These are phyloP conservation scores for Ceratocystis lukuohia DNA, from an alignment of 2,329 filamentous ascomycete species.

Conservation along the genomic window DNA sequence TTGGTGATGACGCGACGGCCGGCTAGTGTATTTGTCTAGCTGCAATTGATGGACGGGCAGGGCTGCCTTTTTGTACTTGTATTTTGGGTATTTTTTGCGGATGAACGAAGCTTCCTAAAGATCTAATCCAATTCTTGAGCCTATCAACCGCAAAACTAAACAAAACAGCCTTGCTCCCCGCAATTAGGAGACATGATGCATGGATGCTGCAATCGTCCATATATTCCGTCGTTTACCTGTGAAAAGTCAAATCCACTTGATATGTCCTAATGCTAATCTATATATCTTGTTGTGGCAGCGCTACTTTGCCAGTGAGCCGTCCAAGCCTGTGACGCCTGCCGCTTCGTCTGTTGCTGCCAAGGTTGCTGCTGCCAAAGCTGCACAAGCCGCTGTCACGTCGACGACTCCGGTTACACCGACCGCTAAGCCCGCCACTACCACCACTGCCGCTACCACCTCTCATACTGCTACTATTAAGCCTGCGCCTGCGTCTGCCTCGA, in stretches of 20 bases:
- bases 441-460: neutral
- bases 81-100: neutral
- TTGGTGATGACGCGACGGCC: neutral
- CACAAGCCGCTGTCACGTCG: conserved; percentile 24
- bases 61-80: neutral
- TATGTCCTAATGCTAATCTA: conserved; percentile 6
- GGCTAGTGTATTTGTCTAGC: neutral
- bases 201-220: neutral
- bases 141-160: neutral
- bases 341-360: conserved; percentile 32
- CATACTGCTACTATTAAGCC: neutral
- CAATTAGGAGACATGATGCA: neutral
- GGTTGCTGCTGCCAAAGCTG: conserved; percentile 24
- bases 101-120: neutral
- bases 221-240: neutral
- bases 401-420: conserved; percentile 19
- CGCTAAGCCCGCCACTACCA: conserved; percentile 22
- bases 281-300: conserved; percentile 31
- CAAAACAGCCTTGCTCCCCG: neutral
- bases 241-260: neutral
- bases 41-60: neutral
- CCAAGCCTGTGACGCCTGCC: conserved; percentile 30
- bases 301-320: conserved; percentile 40
- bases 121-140: neutral
- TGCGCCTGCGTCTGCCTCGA: conserved; percentile 12